Percentiles rank a stretch among this genome's conserved stretches.
Evolutionary conservation across 805 yeast species (phyloP).

Genomic region (Maudiozyma serrabonitensis): DNA sequence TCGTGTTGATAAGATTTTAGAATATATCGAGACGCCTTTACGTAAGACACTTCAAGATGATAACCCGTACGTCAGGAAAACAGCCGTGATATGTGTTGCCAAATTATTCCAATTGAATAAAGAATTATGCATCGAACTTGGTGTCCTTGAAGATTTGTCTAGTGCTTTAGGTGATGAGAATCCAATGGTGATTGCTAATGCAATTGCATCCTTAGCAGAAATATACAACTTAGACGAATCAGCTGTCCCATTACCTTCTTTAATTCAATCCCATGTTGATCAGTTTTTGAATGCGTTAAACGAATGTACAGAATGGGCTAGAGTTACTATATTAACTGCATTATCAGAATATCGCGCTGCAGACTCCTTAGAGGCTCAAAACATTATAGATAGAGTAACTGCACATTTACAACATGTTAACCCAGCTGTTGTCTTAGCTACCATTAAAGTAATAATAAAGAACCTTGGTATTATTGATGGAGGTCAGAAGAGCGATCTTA

Average conservation of each 20-base stretch:
- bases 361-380: constrained; percentile 58
- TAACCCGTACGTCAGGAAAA: constrained; percentile 93
- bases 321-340: constrained; percentile 80
- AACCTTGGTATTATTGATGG: constrained; percentile 44
- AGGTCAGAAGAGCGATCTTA: constrained; percentile 7
- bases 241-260: constrained; percentile 34
- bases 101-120: constrained; percentile 83
- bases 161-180: constrained; percentile 72
- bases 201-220: constrained; percentile 77
- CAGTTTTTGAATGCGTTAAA: constrained; percentile 75
- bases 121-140: constrained; percentile 73
- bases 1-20: constrained; percentile 89
- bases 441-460: constrained; percentile 70
- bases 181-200: constrained; percentile 96
- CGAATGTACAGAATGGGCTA: constrained; percentile 99
- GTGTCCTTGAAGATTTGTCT: constrained; percentile 63
- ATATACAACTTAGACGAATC: constrained; percentile 59
- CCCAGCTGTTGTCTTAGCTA: constrained; percentile 84
- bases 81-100: constrained; percentile 96
- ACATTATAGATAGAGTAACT: constrained; percentile 77
- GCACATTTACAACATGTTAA: constrained; percentile 97
- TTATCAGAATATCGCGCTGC: constrained; percentile 58
- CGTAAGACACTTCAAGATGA: constrained; percentile 80
- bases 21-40: constrained; percentile 85
- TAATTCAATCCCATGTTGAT: constrained; percentile 35